Evolutionary conservation across 2,329 filamentous ascomycete genomes (phyloP), one percentile per base, ranked within the genome.

Genomic region (Xylariales sp.): DNA sequence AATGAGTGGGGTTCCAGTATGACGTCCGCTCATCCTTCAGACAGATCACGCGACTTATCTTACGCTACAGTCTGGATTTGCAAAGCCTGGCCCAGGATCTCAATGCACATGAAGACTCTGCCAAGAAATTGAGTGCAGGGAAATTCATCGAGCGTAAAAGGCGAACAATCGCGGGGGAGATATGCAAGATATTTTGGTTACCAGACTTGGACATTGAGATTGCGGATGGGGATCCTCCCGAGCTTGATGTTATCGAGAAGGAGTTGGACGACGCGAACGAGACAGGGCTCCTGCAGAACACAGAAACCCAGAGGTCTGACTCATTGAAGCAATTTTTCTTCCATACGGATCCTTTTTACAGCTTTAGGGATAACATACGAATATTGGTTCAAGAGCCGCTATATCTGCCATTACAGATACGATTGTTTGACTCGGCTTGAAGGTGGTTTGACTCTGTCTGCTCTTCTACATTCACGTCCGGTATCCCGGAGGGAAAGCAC

Each of bases 271-370:
- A 27, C 7, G 24, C n/a, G 24, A 8, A 27, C 7, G 24, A 27
- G n/a, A 8, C 24, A 8, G 7, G 24, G 8, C 7, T 27, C n/a
- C n/a, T n/a, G 8, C 8, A 27, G 24, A 8, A 27, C 7, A n/a
- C n/a, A n/a, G 24, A 27, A n/a, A 8, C 24, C 8, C 24, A 8
- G 24, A 27, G n/a, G n/a, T 27, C 25, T 15, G 21, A 37, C 11
- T 5, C 24, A 16, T 15, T 37, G 11, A 12, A 25, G 14, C 19
- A 37, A 5, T 37, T 37, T 24, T 19, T 37, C 12, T 37, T 37
- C 12, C 20, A 37, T 14, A 37, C 20, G 4, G 34, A 37, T 16
- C 34, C 34, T 8, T 37, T 37, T 21, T 37, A 22, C 34, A 22
- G 34, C 15, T 37, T 37, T 4, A 19, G 34, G 3, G n/a, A 24